These are phyloP conservation scores for Bolboschoenoplectus hybrid DNA, from an alignment of 202 grass and related monocot genomes.

Conservation along the genomic window DNA sequence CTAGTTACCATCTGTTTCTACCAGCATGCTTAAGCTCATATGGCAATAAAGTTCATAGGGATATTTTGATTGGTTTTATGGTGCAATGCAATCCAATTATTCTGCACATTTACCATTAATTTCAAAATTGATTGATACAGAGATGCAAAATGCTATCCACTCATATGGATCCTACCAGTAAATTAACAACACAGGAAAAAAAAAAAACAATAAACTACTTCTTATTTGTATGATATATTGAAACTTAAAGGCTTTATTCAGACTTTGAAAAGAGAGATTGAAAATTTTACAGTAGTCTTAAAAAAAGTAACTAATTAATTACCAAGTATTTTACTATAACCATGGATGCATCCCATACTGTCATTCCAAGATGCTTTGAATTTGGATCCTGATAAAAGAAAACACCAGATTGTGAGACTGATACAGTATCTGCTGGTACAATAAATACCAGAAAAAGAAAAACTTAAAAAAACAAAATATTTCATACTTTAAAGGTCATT, in stretches of 20 bases:
- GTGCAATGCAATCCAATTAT: not conserved
- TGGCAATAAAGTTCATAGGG: not conserved
- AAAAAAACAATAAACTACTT: not conserved
- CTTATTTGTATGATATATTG: conserved; percentile 1
- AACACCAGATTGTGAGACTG: conserved; percentile 24
- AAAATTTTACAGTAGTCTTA: not conserved
- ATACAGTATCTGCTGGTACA: not conserved
- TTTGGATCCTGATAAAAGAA: conserved; percentile 71
- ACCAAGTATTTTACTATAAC: conserved; percentile 95
- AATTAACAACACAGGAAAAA: not conserved
- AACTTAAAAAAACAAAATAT: not conserved
- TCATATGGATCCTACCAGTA: conserved; percentile 7
- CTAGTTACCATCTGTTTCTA: not conserved
- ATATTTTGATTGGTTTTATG: not conserved
- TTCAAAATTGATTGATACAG: not conserved
- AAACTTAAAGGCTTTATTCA: not conserved
- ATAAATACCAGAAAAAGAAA: not conserved
- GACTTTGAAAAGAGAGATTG: not conserved
- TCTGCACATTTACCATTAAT: not conserved
- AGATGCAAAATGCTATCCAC: not conserved
- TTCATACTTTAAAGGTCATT: not conserved
- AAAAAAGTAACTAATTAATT: conserved; percentile 25
- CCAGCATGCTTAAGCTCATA: not conserved
- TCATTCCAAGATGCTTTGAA: conserved; percentile 90
- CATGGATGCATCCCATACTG: conserved; percentile 98